Percentiles rank a stretch among this genome's conserved stretches.
Conservation (phyloP, 306 rosid genomes). For the Citrullus mucosospermus region DNA sequence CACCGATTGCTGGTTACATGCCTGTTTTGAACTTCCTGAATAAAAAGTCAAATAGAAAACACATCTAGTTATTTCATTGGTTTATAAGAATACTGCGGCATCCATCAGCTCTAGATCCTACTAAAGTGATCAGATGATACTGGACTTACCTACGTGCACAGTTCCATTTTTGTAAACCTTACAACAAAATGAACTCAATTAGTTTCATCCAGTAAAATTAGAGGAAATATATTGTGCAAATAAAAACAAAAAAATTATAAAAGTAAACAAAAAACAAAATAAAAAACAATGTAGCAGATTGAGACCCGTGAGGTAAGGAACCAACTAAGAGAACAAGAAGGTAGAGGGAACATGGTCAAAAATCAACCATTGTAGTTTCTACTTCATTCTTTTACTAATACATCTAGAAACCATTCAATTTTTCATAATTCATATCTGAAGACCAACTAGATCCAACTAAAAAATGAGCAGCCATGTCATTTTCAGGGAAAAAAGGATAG, state of each 20-base stretch:
- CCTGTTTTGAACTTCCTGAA: constrained; percentile 40
- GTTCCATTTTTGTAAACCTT: constrained; percentile 55
- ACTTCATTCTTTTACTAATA: not conserved
- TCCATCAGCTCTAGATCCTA: not conserved
- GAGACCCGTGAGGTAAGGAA: not conserved
- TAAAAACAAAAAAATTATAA: not conserved
- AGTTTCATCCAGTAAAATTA: constrained; percentile 19
- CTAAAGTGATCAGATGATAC: not conserved
- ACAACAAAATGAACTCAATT: constrained; percentile 21
- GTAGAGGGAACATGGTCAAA: not conserved
- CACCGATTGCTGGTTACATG: constrained; percentile 15
- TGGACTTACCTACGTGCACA: constrained; percentile 47
- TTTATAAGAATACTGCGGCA: not conserved
- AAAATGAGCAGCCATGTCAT: not conserved
- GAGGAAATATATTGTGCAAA: constrained; percentile 8
- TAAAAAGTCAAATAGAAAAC: constrained; percentile 6
- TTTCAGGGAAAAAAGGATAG: not conserved
- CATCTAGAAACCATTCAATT: not conserved
- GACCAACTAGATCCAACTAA: not conserved
- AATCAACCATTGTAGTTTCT: not conserved
- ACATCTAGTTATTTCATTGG: not conserved
- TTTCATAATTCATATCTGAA: not conserved
- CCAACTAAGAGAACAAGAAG: not conserved
- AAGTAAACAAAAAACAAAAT: not conserved
- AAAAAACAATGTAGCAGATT: not conserved